A percentile compares a stretch with the other conserved stretches of the same genome.
phyloP scores from a whole-genome alignment of 306 rosid species.

The cucumber (Cucumis sativus) region DNA sequence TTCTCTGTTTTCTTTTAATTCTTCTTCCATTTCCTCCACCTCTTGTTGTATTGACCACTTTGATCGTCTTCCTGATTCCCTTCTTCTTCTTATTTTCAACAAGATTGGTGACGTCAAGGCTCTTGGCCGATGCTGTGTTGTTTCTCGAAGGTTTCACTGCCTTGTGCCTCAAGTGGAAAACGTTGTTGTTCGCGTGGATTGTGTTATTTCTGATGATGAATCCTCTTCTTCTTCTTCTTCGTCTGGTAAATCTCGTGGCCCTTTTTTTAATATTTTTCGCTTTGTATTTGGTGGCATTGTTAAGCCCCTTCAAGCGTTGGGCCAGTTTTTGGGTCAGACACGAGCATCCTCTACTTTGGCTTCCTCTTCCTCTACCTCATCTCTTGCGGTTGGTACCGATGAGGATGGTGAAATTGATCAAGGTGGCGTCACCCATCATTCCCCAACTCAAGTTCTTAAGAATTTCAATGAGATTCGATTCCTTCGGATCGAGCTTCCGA shows the following conservation, averaged over 20 bases:
- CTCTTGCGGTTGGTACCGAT: slow-evolving; percentile 52
- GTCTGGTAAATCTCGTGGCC: slow-evolving; percentile 61
- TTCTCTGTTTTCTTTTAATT: neutral
- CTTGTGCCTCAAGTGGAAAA: slow-evolving; percentile 88
- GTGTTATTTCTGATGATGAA: slow-evolving; percentile 93
- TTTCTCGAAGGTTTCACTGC: slow-evolving; percentile 70
- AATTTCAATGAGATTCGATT: slow-evolving; percentile 83
- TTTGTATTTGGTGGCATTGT: slow-evolving; percentile 68
- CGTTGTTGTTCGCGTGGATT: slow-evolving; percentile 95
- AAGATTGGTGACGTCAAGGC: slow-evolving; percentile 93
- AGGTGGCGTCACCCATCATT: slow-evolving; percentile 87
- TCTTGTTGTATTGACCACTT: slow-evolving; percentile 42
- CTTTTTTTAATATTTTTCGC: slow-evolving; percentile 57
- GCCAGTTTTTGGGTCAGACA: slow-evolving; percentile 58
- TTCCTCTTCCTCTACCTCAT: slow-evolving; percentile 16
- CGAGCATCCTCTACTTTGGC: slow-evolving; percentile 18
- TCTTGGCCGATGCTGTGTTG: slow-evolving; percentile 90
- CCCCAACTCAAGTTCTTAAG: slow-evolving; percentile 85
- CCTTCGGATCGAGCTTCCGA: slow-evolving; percentile 93
- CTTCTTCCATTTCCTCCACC: neutral
- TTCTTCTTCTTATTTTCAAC: slow-evolving; percentile 86
- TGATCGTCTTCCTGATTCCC: slow-evolving; percentile 74
- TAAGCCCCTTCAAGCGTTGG: slow-evolving; percentile 71
- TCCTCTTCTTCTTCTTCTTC: slow-evolving; percentile 33
- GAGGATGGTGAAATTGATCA: slow-evolving; percentile 36